Evolutionary conservation across 192 early-diverging fungal species (phyloP).

Genomic region (Coemansia sp.): DNA sequence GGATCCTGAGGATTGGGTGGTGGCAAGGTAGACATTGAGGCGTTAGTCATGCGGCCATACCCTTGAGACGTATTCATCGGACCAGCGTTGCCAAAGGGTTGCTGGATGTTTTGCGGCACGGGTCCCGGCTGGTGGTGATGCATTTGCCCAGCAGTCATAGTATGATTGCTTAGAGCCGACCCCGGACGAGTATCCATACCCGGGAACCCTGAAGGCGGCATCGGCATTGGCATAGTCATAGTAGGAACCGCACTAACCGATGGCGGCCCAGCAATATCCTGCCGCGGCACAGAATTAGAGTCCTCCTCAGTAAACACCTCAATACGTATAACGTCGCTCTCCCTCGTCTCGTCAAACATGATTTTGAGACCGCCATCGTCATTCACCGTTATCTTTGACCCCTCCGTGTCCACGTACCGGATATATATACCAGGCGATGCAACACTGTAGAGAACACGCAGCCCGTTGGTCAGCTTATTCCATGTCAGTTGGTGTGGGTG

Average conservation of each 20-base stretch:
- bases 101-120: conserved; percentile 22
- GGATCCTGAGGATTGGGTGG: conserved; percentile 48
- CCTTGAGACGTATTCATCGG: conserved; percentile 21
- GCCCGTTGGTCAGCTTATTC: conserved; percentile 40
- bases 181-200: conserved; percentile 41
- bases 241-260: conserved; percentile 1
- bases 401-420: conserved; percentile 40
- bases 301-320: conserved; percentile 34
- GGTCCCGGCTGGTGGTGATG: conserved; percentile 26
- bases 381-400: conserved; percentile 42
- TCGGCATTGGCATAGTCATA: conserved; percentile 52
- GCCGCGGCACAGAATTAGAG: not conserved
- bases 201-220: conserved; percentile 48
- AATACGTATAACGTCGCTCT: conserved; percentile 38
- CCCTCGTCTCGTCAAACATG: conserved; percentile 49
- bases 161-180: conserved; percentile 34
- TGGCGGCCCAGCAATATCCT: conserved; percentile 3
- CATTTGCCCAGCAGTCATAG: not conserved
- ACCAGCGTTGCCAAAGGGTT: conserved; percentile 6
- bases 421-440: conserved; percentile 32
- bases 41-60: conserved; percentile 27
- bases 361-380: conserved; percentile 48
- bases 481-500: conserved; percentile 42
- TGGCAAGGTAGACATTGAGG: conserved; percentile 32
- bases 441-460: conserved; percentile 48